Evolutionary conservation across 2,329 filamentous ascomycete genomes (phyloP).

Genomic region (Aureobasidium vineae): DNA sequence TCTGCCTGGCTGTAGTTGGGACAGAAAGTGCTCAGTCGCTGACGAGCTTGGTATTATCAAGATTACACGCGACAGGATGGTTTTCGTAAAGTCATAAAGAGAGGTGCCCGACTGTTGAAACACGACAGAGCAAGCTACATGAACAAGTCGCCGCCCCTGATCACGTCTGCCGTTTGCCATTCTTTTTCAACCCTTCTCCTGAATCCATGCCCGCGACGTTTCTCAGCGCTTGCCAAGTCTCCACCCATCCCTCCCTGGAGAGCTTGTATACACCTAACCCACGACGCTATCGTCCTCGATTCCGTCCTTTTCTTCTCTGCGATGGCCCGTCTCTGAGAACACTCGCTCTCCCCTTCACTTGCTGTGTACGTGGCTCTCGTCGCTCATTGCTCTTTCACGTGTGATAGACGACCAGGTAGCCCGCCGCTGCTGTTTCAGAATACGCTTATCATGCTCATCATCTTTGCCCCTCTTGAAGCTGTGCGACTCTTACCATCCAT

Average conservation of each 20-base stretch:
- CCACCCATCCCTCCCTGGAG: background rate
- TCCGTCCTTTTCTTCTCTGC: background rate
- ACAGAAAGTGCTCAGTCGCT: background rate
- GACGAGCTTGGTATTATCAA: background rate
- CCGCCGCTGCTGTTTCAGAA: constrained; percentile 15
- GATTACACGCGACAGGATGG: background rate
- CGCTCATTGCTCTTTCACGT: background rate
- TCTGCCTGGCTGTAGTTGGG: constrained; percentile 6
- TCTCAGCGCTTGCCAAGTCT: constrained; percentile 4
- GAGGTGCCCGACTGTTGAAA: background rate
- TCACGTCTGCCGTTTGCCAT: constrained; percentile 15
- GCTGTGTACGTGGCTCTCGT: background rate
- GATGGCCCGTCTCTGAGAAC: too few relatives aligned
- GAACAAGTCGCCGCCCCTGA: background rate
- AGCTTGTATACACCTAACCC: constrained; percentile 5
- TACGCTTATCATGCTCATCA: background rate
- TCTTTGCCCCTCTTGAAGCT: background rate
- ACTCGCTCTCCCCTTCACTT: background rate
- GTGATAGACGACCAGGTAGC: background rate
- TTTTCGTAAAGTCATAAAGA: constrained; percentile 5
- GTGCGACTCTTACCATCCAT: background rate
- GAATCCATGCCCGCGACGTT: constrained; percentile 5
- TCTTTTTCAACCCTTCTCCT: background rate
- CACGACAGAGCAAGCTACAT: background rate
- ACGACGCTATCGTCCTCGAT: background rate